Base-by-base conservation (phyloP, 805 yeast genomes). In the Kazachstania psychrophila region DNA sequence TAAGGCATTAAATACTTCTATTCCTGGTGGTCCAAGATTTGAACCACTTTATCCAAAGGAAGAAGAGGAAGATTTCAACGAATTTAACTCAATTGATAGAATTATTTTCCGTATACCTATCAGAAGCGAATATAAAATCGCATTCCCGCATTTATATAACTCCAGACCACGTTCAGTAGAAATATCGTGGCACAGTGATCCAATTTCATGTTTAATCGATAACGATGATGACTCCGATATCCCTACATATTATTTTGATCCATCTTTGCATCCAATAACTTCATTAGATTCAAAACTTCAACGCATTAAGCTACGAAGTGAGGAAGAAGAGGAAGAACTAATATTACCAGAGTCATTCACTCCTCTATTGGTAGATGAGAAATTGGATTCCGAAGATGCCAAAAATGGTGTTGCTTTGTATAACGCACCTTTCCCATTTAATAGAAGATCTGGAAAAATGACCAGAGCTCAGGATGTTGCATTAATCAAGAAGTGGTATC, bases 21-120 rank as follows among this genome's bases (percentile, higher is more conserved):
- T 92, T 23, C 96, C 96, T 0, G 95, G 95, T 10, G 99, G 98
- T 0, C 97, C 99, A 10, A 84, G 81, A 54, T 92, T 87, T 59
- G 97, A 88, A 61, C 95, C 95, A 0, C 60, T 88, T 12, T 75
- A 69, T 60, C 76, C 78, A 42, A 83, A 79, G 36, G 64, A 67
- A 26, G 77, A 77, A 46, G 73, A 72, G 17, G 89, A 81, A 41
- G 96, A 88, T 54, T 82, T 72, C 58, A 85, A 83, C 37, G 97
- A 89, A 56, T 88, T 92, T 62, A 88, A 88, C 50, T 74, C 95
- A 7, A 71, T 89, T 27, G 96, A 88, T 52, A 66, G 95, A 53
- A 76, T 87, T 17, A 86, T 92, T 16, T 80, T 84, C 60, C 69
- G 99, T 42, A 65, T 65, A 12, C 84, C 85, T 0, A 64, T 86